Percentiles rank a stretch among this genome's conserved stretches.
phyloP scores from a whole-genome alignment of 2,329 filamentous ascomycete genomes.

The Microsporum ferrugineum region DNA sequence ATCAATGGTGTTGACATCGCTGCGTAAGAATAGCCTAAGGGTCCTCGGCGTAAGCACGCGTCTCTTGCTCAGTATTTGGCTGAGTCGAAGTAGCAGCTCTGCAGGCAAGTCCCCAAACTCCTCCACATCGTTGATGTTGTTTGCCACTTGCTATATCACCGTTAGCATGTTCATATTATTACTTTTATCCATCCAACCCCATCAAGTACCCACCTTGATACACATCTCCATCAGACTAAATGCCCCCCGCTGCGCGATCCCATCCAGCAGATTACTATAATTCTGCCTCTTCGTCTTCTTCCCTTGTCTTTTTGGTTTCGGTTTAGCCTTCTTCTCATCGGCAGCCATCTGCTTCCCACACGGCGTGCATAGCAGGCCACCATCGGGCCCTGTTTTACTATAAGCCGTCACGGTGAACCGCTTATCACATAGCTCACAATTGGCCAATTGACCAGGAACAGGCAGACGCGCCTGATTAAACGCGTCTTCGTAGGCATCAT shows the following conservation, averaged over 20 bases:
- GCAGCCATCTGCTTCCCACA: conserved; percentile 67
- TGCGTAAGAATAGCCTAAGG: conserved; percentile 37
- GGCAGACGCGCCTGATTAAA: conserved; percentile 47
- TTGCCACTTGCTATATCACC: conserved; percentile 42
- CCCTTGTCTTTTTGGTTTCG: conserved; percentile 44
- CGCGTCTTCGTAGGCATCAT: conserved; percentile 39
- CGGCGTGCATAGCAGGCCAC: conserved; percentile 70
- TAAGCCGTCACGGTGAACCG: conserved; percentile 90
- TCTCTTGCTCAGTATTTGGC: conserved; percentile 54
- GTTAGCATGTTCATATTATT: too few relatives aligned
- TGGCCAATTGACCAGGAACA: conserved; percentile 73
- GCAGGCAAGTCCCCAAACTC: conserved; percentile 53
- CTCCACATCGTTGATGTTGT: conserved; percentile 52
- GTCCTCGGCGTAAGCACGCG: conserved; percentile 43
- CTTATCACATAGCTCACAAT: conserved; percentile 74
- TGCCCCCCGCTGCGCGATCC: conserved; percentile 39
- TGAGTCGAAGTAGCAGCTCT: conserved; percentile 45
- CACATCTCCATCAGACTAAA: conserved; percentile 44
- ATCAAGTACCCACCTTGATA: conserved; percentile 37
- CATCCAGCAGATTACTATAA: conserved; percentile 77
- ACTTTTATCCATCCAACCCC: not conserved
- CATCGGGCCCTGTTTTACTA: conserved; percentile 67
- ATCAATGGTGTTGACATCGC: conserved; percentile 45
- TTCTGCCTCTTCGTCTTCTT: conserved; percentile 59
- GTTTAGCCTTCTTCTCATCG: conserved; percentile 47